A percentile compares a stretch with the other conserved stretches of the same genome.
Evolutionary conservation across 2,329 filamentous ascomycete species (phyloP).

Genomic region (Aspergillus fructus): DNA sequence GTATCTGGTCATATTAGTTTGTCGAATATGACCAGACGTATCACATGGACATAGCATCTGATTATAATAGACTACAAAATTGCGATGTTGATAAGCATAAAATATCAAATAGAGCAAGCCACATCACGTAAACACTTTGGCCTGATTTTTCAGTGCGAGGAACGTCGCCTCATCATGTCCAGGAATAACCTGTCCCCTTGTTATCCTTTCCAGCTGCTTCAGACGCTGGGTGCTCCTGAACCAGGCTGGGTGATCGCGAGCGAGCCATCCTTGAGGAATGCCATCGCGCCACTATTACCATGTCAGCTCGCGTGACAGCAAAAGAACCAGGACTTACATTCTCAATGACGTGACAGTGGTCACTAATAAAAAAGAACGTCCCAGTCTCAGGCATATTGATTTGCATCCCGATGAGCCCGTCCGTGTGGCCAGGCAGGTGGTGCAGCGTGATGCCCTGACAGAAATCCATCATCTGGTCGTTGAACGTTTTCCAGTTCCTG

Average conservation of each 20-base stretch:
- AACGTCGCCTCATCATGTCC: slow-evolving; percentile 14
- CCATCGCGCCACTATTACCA: slow-evolving; percentile 11
- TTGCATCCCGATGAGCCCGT: slow-evolving; percentile 14
- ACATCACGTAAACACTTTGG: slow-evolving; percentile 1
- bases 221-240: slow-evolving; percentile 16
- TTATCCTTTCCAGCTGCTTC: slow-evolving; percentile 11
- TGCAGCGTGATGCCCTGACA: slow-evolving; percentile 16
- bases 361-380: slow-evolving; percentile 15
- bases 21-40: no score
- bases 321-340: neutral
- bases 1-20: no score
- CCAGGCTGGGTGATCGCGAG: slow-evolving; percentile 14
- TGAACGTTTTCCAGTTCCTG: slow-evolving; percentile 16
- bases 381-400: slow-evolving; percentile 13
- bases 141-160: slow-evolving; percentile 3
- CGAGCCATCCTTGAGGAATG: slow-evolving; percentile 15
- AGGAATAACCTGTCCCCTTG: slow-evolving; percentile 12
- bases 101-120: no score
- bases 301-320: neutral
- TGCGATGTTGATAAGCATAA: no score
- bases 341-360: slow-evolving; percentile 16
- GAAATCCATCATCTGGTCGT: slow-evolving; percentile 12
- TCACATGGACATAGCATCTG: no score
- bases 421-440: slow-evolving; percentile 11
- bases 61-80: no score